phyloP scores from a whole-genome alignment of 306 rosid genomes.

The Fragaria iinumae region DNA sequence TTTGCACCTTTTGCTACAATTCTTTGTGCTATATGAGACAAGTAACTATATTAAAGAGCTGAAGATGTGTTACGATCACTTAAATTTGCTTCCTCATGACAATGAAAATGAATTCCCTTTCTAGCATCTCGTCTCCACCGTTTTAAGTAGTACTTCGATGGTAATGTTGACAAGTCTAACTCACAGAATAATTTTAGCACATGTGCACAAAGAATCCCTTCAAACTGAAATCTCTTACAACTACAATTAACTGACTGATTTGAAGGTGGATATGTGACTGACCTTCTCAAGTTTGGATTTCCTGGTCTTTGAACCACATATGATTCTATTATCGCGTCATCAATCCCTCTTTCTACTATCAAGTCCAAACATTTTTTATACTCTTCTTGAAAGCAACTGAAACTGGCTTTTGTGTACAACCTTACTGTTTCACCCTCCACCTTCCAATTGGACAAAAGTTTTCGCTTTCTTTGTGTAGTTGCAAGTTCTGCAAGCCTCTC shows the following conservation, averaged over 20 bases:
- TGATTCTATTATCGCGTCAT: not conserved
- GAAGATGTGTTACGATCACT: not conserved
- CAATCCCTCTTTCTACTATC: not conserved
- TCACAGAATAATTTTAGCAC: not conserved
- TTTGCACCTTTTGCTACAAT: not conserved
- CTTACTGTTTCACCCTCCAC: not conserved
- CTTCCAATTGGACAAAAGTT: not conserved
- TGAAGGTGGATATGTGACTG: not conserved
- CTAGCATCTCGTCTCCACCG: not conserved
- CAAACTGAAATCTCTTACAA: not conserved
- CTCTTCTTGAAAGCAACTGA: not conserved
- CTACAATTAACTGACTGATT: not conserved
- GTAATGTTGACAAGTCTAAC: not conserved
- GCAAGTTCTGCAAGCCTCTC: not conserved
- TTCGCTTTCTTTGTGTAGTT: not conserved
- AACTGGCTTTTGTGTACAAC: not conserved
- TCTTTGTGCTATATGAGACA: not conserved
- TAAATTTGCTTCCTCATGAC: not conserved
- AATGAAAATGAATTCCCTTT: not conserved
- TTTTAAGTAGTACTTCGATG: not conserved
- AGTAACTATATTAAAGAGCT: too few species aligned
- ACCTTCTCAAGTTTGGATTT: not conserved
- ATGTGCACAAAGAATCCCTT: constrained; percentile 5
- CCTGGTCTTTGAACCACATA: not conserved
- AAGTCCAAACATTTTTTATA: not conserved